Percentiles rank a stretch among this genome's conserved stretches.
phyloP scores from a whole-genome alignment of 805 yeast genomes.

The Ogataea angusta region DNA sequence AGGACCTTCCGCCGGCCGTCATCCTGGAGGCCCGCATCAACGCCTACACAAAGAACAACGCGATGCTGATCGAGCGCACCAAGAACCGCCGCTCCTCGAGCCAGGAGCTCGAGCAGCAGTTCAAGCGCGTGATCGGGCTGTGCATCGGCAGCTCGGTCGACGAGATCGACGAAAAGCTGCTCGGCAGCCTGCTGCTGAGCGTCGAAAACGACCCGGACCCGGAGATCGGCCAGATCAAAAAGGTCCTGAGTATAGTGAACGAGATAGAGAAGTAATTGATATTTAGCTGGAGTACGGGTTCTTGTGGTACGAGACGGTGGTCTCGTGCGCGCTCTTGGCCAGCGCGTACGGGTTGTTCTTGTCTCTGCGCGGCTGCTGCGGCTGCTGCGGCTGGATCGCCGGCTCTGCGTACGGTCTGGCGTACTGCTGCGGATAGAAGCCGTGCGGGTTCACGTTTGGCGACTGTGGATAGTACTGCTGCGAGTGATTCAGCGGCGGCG shows the following conservation, averaged over 20 bases:
- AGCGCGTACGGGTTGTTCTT: constrained; percentile 15
- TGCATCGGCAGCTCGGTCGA: constrained; percentile 86
- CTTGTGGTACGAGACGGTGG: constrained; percentile 12
- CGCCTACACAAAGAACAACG: constrained; percentile 75
- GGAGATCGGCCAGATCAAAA: constrained; percentile 33
- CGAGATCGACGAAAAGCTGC: constrained; percentile 56
- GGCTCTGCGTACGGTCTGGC: constrained; percentile 4
- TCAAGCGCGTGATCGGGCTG: constrained; percentile 80
- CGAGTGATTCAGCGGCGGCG: constrained; percentile 13
- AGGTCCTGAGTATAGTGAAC: constrained; percentile 33
- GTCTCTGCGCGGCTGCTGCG: constrained; percentile 6
- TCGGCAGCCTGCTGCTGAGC: constrained; percentile 83
- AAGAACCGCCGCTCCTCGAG: constrained; percentile 51
- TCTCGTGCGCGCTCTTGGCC: constrained; percentile 23
- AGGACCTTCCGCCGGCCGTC: constrained; percentile 43
- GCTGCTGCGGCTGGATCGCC: not conserved
- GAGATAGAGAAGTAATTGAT: constrained; percentile 21
- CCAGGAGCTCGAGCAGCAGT: constrained; percentile 64
- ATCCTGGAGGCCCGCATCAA: constrained; percentile 72
- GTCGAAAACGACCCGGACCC: constrained; percentile 80
- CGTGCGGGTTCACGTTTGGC: constrained; percentile 2
- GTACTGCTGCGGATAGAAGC: constrained; percentile 13
- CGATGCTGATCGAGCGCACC: constrained; percentile 50
- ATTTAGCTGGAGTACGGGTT: constrained; percentile 21
- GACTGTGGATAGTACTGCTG: constrained; percentile 13